Conservation (phyloP, 768 basidiomycete species). For the Trametes elegans region DNA sequence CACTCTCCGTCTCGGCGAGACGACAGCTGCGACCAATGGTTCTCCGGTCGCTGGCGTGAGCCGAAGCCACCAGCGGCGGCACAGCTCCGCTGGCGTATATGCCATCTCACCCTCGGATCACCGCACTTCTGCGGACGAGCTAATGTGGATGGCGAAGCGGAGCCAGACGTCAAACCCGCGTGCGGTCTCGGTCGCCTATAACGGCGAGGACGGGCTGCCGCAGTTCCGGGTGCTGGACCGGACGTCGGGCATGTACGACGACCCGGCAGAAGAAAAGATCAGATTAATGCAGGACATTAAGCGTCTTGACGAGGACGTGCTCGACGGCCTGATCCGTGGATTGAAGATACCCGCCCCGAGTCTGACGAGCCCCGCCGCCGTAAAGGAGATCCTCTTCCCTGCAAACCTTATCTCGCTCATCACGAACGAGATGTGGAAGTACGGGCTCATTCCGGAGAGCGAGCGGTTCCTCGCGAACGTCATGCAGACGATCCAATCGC, state of each 20-base stretch:
- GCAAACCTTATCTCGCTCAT: constrained; percentile 96
- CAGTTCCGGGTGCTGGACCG: constrained; percentile 63
- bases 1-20: constrained; percentile 57
- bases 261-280: constrained; percentile 94
- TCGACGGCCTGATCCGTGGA: constrained; percentile 85
- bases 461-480: constrained; percentile 98
- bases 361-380: constrained; percentile 85
- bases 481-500: constrained; percentile 96
- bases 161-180: constrained; percentile 72
- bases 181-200: constrained; percentile 86
- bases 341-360: constrained; percentile 93
- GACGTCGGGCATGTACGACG: constrained; percentile 76
- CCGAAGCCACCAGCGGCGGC: constrained; percentile 74
- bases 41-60: constrained; percentile 25
- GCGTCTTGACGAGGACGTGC: constrained; percentile 88
- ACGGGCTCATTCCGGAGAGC: constrained; percentile 93
- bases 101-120: constrained; percentile 55
- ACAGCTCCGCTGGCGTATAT: constrained; percentile 84
- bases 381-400: constrained; percentile 98
- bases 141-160: constrained; percentile 71
- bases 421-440: constrained; percentile 99
- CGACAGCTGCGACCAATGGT: constrained; percentile 44
- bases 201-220: constrained; percentile 73
- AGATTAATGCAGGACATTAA: constrained; percentile 88
- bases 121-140: constrained; percentile 75